Conservation (phyloP, 2,329 filamentous ascomycete species). For the Clathrospora elynae region DNA sequence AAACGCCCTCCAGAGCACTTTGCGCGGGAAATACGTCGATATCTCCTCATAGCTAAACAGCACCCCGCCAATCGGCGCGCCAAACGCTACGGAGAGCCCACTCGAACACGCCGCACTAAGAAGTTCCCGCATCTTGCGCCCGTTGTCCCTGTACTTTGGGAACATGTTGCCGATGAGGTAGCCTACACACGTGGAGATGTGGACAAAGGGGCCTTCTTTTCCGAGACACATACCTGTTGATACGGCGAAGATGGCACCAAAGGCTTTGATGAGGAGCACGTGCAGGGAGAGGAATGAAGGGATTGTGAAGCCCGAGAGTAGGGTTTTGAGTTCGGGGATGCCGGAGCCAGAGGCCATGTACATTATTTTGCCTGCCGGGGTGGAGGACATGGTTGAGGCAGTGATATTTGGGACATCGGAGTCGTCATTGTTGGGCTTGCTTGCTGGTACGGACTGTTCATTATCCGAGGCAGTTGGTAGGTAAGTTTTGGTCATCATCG, state of each 20-base stretch:
- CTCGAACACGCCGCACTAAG: constrained; percentile 63
- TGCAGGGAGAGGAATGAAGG: constrained; percentile 62
- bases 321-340: constrained; percentile 67
- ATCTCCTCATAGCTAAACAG: constrained; percentile 66
- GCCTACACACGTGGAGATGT: constrained; percentile 64
- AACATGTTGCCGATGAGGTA: constrained; percentile 59
- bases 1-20: constrained; percentile 64
- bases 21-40: constrained; percentile 63
- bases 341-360: constrained; percentile 65
- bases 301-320: constrained; percentile 65
- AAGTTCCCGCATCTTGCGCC: constrained; percentile 63
- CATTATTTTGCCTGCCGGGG: constrained; percentile 56
- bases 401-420: constrained; percentile 10
- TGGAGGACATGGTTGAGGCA: constrained; percentile 11
- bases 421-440: constrained; percentile 1
- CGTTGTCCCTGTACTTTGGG: constrained; percentile 63
- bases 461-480: constrained; percentile 52
- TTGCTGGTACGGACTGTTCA: constrained; percentile 25
- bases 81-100: constrained; percentile 65
- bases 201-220: constrained; percentile 67
- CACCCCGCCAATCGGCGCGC: constrained; percentile 66
- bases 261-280: constrained; percentile 61
- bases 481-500: constrained; percentile 56
- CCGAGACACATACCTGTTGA: constrained; percentile 65
- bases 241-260: constrained; percentile 64